Conservation (phyloP, 83 land plant species). For the Picea abies region DNA sequence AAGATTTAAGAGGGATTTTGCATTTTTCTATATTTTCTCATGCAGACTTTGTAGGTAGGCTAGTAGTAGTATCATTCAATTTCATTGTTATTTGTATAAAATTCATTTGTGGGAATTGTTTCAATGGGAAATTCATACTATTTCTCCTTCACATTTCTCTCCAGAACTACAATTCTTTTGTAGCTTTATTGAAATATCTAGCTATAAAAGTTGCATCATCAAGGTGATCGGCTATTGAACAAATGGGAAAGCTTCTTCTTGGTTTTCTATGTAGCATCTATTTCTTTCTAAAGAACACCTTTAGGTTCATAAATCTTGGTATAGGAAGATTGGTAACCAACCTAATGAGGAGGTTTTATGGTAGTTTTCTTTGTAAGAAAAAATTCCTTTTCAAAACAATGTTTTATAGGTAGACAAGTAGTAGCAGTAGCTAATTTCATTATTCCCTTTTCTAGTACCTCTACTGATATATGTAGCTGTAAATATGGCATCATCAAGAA, state of each 20-base stretch:
- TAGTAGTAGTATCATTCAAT: neutral
- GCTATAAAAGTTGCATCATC: neutral
- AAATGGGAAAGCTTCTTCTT: neutral
- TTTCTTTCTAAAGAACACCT: neutral
- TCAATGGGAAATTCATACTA: neutral
- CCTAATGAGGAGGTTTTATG: too few species aligned
- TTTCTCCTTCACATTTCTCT: slow-evolving; percentile 1
- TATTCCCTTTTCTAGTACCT: too few species aligned
- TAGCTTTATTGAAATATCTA: neutral
- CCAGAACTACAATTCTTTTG: neutral
- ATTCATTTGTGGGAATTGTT: neutral
- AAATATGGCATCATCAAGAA: too few species aligned
- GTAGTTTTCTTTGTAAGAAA: too few species aligned
- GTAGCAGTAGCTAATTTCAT: too few species aligned
- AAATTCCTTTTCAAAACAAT: too few species aligned
- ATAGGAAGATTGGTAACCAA: too few species aligned
- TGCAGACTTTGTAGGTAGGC: slow-evolving; percentile 2
- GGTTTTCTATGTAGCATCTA: neutral
- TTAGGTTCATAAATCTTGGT: too few species aligned
- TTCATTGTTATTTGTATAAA: neutral
- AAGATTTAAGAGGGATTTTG: slow-evolving; percentile 7
- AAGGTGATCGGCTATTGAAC: neutral
- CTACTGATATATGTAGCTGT: too few species aligned
- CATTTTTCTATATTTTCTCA: neutral
- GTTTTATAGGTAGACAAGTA: too few species aligned